phyloP scores from a whole-genome alignment of 169 alveolate species.

The Plasmodium gonderi region DNA sequence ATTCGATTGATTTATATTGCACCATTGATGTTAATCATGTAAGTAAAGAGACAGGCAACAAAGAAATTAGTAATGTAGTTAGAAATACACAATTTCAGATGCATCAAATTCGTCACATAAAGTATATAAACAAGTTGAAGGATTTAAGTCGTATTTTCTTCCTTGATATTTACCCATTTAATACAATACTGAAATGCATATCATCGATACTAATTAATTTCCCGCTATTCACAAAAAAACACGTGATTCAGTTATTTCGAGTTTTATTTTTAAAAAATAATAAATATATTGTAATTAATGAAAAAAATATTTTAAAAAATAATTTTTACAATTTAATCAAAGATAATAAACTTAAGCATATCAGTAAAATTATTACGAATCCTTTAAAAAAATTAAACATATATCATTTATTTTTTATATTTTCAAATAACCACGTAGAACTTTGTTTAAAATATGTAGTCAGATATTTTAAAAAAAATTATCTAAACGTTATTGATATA shows the following conservation, averaged over 20 bases:
- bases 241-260: slow-evolving; percentile 26
- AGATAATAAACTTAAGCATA: slow-evolving; percentile 33
- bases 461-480: slow-evolving; percentile 17
- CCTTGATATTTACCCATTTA: slow-evolving; percentile 16
- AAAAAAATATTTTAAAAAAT: slow-evolving; percentile 25
- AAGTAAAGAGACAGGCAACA: neutral
- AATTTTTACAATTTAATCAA: slow-evolving; percentile 36
- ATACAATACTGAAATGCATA: slow-evolving; percentile 44
- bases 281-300: slow-evolving; percentile 16
- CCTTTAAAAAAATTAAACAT: slow-evolving; percentile 47
- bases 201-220: slow-evolving; percentile 27
- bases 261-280: slow-evolving; percentile 26
- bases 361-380: slow-evolving; percentile 23
- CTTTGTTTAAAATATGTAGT: slow-evolving; percentile 27
- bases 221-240: slow-evolving; percentile 39
- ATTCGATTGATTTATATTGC: slow-evolving; percentile 5
- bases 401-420: slow-evolving; percentile 61
- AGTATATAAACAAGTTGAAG: slow-evolving; percentile 10
- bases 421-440: slow-evolving; percentile 54
- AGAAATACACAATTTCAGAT: neutral
- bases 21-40: neutral
- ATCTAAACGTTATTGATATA: neutral
- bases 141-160: slow-evolving; percentile 27
- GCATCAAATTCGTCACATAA: slow-evolving; percentile 6
- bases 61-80: neutral